phyloP scores from a whole-genome alignment of 163 green algal genomes.

The Trebouxia gelatinosa region DNA sequence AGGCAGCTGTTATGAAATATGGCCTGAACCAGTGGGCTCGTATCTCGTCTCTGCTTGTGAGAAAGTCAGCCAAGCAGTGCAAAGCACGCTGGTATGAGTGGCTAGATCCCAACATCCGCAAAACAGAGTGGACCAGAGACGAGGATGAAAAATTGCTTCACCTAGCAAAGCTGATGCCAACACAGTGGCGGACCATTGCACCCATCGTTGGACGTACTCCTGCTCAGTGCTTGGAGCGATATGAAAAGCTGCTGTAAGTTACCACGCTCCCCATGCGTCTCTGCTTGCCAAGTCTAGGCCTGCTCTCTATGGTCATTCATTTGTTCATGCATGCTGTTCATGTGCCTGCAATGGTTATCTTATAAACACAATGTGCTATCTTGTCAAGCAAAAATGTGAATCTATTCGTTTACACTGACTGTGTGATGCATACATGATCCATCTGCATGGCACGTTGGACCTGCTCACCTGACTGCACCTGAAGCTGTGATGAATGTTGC shows the following conservation, averaged over 20 bases:
- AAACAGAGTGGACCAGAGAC: conserved; percentile 99
- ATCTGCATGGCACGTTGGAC: too few relatives aligned
- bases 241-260: conserved; percentile 86
- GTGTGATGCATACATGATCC: too few relatives aligned
- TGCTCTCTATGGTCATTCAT: too few relatives aligned
- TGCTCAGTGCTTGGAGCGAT: conserved; percentile 94
- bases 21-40: conserved; percentile 97
- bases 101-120: conserved; percentile 99
- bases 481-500: background rate
- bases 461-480: too few relatives aligned
- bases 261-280: too few relatives aligned
- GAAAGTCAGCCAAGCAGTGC: conserved; percentile 99
- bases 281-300: background rate
- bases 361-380: too few relatives aligned
- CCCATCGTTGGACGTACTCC: conserved; percentile 98
- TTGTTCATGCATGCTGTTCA: too few relatives aligned
- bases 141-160: conserved; percentile 99
- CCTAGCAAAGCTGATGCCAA: conserved; percentile 99
- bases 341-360: too few relatives aligned
- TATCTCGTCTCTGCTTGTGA: conserved; percentile 96
- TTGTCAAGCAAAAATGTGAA: too few relatives aligned
- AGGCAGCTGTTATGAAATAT: conserved; percentile 99
- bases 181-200: conserved; percentile 98
- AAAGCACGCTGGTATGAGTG: conserved; percentile 97
- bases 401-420: too few relatives aligned